Evolutionary conservation across 805 yeast species (phyloP).

Genomic region (Blastobotrys peoriensis): DNA sequence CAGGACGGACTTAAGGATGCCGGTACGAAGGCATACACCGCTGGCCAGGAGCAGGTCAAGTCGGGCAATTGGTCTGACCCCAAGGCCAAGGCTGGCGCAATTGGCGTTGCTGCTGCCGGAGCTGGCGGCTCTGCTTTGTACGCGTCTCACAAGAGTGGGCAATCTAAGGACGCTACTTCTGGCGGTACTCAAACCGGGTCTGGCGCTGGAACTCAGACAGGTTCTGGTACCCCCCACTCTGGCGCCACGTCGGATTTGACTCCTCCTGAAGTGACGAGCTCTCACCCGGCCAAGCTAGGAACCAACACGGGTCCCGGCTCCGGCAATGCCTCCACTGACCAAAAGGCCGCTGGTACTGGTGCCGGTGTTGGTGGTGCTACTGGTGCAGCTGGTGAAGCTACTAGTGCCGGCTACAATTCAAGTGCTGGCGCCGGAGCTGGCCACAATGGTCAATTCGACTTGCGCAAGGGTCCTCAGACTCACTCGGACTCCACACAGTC

Average conservation of each 20-base stretch:
- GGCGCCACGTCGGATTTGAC: not conserved
- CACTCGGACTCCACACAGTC: not conserved
- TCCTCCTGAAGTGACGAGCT: too few species aligned
- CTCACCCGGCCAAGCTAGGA: not conserved
- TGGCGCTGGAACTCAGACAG: too few species aligned
- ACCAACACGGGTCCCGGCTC: not conserved
- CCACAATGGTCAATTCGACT: not conserved
- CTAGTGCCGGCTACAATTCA: not conserved
- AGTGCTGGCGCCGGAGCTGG: not conserved
- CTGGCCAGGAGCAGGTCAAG: constrained; percentile 1
- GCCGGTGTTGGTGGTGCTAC: too few species aligned
- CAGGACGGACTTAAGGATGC: not conserved
- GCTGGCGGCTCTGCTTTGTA: not conserved
- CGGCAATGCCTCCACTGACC: too few species aligned
- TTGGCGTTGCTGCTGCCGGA: not conserved
- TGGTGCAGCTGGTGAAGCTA: not conserved
- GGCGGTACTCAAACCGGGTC: not conserved
- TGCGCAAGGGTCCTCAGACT: too few species aligned
- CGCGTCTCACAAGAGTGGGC: not conserved
- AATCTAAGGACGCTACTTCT: not conserved
- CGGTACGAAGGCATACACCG: not conserved
- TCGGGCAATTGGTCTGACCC: not conserved
- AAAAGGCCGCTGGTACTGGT: too few species aligned
- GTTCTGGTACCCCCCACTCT: not conserved
- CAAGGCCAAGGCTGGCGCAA: not conserved